Base-by-base conservation (phyloP, 2,329 filamentous ascomycete genomes). In the Leptodontidium sp. region DNA sequence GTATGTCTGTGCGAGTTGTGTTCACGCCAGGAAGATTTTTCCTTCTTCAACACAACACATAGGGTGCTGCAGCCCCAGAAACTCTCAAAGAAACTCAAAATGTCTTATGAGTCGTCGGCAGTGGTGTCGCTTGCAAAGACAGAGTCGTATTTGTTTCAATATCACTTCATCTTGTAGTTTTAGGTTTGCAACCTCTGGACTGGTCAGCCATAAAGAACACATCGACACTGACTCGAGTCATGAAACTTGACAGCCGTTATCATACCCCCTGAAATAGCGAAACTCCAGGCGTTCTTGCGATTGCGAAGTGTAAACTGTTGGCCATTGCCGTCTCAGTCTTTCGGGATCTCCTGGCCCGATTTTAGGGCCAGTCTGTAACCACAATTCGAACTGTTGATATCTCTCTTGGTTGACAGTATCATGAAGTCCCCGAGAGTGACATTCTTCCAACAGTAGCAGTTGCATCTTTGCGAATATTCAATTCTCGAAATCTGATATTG, bases 271-370 rank as follows among this genome's bases (percentile, higher is more conserved):
- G 8, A 11, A 9, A 24, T 2, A 21, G 14, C 55, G 35, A 11
- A 17, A 4, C n/a, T 8, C 32, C 32, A 38, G 53, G 29, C 14
- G 26, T 38, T 15, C 29, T 38, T 57, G 38, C 15, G n/a, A 58
- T 24, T 58, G 32, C n/a, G 53, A 57, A n/a, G 32, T 21, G 29
- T 26, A 32, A 58, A 40, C 55, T 58, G 55, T 32, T 58, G 55
- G 55, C 55, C 55, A 58, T 58, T 24, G 55, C 32, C 55, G 55
- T 58, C 35, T 40, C 55, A 58, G 55, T 9, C 35, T 43, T 58
- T 40, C 55, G 35, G 55, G 35, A 58, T 21, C 21, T 58, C 21
- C 7, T 40, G n/a, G 35, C 11, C 55, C 35, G 55, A 58, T 12
- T n/a, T 38, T 40, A 58, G 35, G 35, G 35, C 35, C 40, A 40